phyloP scores from a whole-genome alignment of 345 rosid species.

The Aethionema arabicum region DNA sequence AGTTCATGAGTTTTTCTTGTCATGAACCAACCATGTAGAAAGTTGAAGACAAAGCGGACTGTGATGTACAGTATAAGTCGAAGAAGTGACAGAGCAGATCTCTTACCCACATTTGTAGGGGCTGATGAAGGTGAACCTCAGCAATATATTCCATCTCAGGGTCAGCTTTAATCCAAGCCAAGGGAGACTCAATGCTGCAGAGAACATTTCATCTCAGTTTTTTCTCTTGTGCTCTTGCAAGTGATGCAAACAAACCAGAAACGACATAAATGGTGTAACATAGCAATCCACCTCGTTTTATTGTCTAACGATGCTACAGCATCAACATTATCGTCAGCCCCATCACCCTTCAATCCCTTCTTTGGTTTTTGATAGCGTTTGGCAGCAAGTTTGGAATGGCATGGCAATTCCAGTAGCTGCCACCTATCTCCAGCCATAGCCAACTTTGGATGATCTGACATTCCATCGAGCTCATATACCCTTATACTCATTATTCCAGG shows the following conservation, averaged over 20 bases:
- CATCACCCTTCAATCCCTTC: conserved; percentile 91
- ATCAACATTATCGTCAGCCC: conserved; percentile 89
- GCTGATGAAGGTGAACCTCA: conserved; percentile 95
- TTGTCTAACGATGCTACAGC: conserved; percentile 51
- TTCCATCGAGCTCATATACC: conserved; percentile 91
- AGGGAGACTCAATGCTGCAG: conserved; percentile 88
- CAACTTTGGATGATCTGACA: conserved; percentile 91
- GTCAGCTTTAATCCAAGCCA: conserved; percentile 94
- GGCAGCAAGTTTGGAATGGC: conserved; percentile 92
- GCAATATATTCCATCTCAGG: conserved; percentile 99
- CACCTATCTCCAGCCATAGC: conserved; percentile 93
- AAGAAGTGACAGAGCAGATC: conserved; percentile 24
- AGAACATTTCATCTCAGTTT: conserved; percentile 22
- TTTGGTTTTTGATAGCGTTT: conserved; percentile 93
- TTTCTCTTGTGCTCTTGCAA: conserved; percentile 28
- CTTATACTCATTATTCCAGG: conserved; percentile 99
- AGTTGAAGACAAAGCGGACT: conserved; percentile 17
- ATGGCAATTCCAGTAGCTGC: conserved; percentile 95
- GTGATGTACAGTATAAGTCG: conserved; percentile 17
- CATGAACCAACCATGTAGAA: conserved; percentile 27
- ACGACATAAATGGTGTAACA: neutral
- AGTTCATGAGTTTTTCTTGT: conserved; percentile 14
- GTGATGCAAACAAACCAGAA: conserved; percentile 28
- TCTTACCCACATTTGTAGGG: conserved; percentile 99
- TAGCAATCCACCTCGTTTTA: conserved; percentile 65